These are phyloP conservation scores for Populus trichocarpa DNA, from an alignment of 441 rosid species.

Conservation along the genomic window DNA sequence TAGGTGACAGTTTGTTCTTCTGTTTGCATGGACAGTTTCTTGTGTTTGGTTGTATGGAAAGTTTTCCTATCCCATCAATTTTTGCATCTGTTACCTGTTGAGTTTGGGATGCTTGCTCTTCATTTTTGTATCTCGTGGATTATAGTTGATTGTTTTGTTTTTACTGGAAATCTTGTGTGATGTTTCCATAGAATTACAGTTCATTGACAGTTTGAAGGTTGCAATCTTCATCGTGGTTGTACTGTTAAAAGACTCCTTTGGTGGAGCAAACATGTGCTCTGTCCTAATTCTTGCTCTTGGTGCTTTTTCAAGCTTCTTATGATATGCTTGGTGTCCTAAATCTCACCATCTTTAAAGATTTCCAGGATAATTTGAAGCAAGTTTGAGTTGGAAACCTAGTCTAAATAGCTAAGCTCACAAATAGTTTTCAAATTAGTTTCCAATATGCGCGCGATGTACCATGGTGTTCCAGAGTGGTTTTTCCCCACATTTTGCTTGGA, in stretches of 20 bases:
- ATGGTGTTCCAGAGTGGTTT: no score
- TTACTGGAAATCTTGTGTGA: not conserved
- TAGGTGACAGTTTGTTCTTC: not conserved
- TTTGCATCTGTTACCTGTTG: not conserved
- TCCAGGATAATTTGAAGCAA: no score
- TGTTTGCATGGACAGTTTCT: not conserved
- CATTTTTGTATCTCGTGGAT: not conserved
- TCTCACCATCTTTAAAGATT: no score
- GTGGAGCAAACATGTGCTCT: no score
- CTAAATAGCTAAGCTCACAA: no score
- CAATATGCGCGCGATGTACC: no score
- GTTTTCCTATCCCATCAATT: not conserved
- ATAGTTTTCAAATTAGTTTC: no score
- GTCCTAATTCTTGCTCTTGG: no score
- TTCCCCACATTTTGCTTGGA: no score
- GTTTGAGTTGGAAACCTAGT: no score
- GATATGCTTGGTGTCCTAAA: no score
- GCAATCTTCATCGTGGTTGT: not conserved
- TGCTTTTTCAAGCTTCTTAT: no score
- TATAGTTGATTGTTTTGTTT: not conserved
- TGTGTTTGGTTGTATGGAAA: not conserved
- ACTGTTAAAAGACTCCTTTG: not conserved
- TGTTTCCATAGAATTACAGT: not conserved
- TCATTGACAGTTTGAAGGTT: not conserved
- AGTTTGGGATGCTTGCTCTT: not conserved